A percentile compares a stretch with the other conserved stretches of the same genome.
Conservation (phyloP, 495 filamentous ascomycete species). For the Entonaema liquescens region DNA sequence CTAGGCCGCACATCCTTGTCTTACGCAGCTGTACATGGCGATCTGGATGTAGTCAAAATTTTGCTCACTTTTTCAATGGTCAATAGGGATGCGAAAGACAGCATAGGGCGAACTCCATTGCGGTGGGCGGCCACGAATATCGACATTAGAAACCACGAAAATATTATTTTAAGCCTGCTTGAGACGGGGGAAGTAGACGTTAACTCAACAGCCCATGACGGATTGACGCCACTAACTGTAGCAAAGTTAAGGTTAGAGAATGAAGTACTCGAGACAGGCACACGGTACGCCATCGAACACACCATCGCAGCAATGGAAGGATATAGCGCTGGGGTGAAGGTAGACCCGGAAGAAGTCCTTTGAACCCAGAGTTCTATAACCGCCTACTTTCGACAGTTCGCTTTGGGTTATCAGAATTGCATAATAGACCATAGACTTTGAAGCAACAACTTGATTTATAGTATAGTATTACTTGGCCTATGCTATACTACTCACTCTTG, state of each 20-base stretch:
- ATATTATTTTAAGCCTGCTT: neutral
- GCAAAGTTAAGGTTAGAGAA: neutral
- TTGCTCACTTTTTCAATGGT: neutral
- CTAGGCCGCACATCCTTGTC: neutral
- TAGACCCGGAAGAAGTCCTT: neutral
- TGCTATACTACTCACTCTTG: too few species aligned
- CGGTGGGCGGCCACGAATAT: neutral
- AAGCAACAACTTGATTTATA: too few species aligned
- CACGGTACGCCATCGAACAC: neutral
- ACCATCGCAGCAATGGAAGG: neutral
- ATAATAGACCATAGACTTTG: too few species aligned
- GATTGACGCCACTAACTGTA: neutral
- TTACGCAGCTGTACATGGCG: neutral
- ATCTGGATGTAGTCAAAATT: neutral
- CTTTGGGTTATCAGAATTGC: too few species aligned
- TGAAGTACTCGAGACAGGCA: neutral
- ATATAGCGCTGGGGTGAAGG: neutral
- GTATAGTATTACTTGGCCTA: too few species aligned
- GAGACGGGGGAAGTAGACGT: neutral
- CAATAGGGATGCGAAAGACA: neutral
- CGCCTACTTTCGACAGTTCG: too few species aligned
- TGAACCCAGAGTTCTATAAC: too few species aligned
- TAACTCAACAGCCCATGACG: neutral
- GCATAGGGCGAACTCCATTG: neutral
- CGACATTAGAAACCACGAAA: too few species aligned